Conservation (phyloP, 1,284 basidiomycete genomes). For the Apiotrichum mycotoxinovorans region DNA sequence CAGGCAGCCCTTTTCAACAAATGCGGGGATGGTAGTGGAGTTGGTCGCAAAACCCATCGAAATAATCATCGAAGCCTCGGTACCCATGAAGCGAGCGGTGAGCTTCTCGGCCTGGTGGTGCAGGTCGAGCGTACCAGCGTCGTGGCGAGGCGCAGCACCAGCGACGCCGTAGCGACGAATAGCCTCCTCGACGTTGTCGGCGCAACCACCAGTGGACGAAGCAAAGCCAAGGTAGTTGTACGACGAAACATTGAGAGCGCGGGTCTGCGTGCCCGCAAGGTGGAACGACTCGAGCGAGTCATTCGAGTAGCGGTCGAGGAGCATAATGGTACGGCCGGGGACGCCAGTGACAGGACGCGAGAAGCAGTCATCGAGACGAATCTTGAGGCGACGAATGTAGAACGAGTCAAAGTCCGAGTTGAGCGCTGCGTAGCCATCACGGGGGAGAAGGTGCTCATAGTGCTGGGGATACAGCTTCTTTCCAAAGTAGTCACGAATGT, state of each 20-base stretch:
- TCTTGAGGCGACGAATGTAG: conserved; percentile 93
- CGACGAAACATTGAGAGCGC: conserved; percentile 92
- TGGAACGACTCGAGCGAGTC: conserved; percentile 79
- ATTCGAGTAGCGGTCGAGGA: conserved; percentile 77
- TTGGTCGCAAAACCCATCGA: conserved; percentile 99
- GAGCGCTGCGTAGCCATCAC: conserved; percentile 86
- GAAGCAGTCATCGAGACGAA: conserved; percentile 94
- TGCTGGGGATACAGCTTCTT: conserved; percentile 70
- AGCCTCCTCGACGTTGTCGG: conserved; percentile 82
- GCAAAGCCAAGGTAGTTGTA: conserved; percentile 99
- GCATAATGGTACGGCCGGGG: conserved; percentile 85
- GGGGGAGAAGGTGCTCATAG: conserved; percentile 78
- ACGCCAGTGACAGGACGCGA: conserved; percentile 90
- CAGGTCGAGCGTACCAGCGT: conserved; percentile 78
- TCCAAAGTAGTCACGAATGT: conserved; percentile 91
- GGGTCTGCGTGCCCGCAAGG: conserved; percentile 74
- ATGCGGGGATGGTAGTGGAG: conserved; percentile 87
- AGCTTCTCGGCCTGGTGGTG: conserved; percentile 80
- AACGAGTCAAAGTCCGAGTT: conserved; percentile 99
- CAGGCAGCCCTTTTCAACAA: conserved; percentile 85
- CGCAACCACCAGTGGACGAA: conserved; percentile 85
- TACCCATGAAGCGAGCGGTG: conserved; percentile 83
- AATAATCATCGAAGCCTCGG: conserved; percentile 81
- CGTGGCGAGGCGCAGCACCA: conserved; percentile 71
- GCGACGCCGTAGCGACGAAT: conserved; percentile 77